Base-by-base conservation (phyloP, 371 early-diverging fungal species). In the Mortierella sp. region DNA sequence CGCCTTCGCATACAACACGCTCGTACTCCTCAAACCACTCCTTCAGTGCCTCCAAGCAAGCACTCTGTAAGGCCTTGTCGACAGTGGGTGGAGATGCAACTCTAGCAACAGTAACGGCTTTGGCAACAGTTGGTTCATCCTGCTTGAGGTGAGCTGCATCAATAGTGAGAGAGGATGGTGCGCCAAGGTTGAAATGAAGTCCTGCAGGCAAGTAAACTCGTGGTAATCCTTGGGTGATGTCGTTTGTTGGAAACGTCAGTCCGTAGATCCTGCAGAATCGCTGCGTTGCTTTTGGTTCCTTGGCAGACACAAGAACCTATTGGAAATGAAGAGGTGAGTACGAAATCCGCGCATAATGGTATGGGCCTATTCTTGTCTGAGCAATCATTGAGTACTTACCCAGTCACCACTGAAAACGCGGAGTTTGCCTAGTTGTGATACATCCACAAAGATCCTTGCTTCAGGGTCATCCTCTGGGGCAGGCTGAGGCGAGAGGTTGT, bases 341-440 rank as follows among this genome's bases (percentile, higher is more conserved):
- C 10, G 19, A 21, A 53, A n/a, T 6, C 6, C n/a, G 28, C 13
- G 19, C 24, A 53, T 8, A 58, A 11, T 15, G 1, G 24, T 38
- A 28, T 21, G 36, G 7, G 6, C 36, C 36, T 36, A 21, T 55
- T 16, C 28, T 55, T 19, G 10, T 55, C 19, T 53, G 10, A 22
- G 22, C 10, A 16, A 16, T 33, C 24, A 9, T 8, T 16, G n/a
- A n/a, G n/a, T n/a, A 40, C 77, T 71, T 76, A 87, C 89, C 95
- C 95, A 94, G 70, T 92, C 91, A 7, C 95, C 95, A 67, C 95
- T 94, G 43, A 92, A 89, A 10, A 93, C 89, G 32, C 92, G 89
- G 33, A 90, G 86, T 21, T 79, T 86, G 4, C 92, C 91, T 38
- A 94, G 76, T 59, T 88, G 86, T 15, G 86, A 83, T 3, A 94